Base-by-base conservation (phyloP, 2,329 filamentous ascomycete species). In the Pseudopithomyces chartarum region DNA sequence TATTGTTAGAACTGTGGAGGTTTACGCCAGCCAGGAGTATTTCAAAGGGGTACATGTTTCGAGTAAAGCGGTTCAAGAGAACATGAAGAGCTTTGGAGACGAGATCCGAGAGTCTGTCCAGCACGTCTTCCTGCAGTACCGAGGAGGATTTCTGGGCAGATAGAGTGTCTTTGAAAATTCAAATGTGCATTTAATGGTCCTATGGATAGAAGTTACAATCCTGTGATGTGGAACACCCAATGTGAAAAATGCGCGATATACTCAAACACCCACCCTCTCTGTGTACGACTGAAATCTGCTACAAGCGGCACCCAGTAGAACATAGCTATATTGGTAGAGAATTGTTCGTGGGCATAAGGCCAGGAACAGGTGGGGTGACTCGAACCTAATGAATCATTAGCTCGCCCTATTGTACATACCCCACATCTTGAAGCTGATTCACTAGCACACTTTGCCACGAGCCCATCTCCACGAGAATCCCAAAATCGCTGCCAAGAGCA, bases 11-110 rank as follows among this genome's bases (percentile, higher is more conserved):
- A 64, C 61, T 3, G 2, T 70, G 1, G 66, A 67, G 52, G 59
- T 64, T 11, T 70, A 70, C 36, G 44, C 54, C 7, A 63, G 52
- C 34, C 58, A 65, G 48, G 43, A 53, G 12, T 68, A 64, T 48
- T 61, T 68, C 34, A 60, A 56, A 55, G 56, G 66, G 22, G 67
- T 69, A 5, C 67, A 69, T 56, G 63, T 57, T 11, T 60, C 59
- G 11, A 68, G 64, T 45, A 53, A 56, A n/a, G 61, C 59, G 20
- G 61, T 69, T 12, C 42, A 54, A 29, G 55, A 62, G 29, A 66
- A 66, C 34, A 55, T 38, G 32, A 43, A 55, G 22, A 65, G 63
- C 22, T 59, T 63, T 51, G 62, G 61, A 1, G 43, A 60, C 13
- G 39, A 57, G 11, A 55, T 59, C 38, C 46, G 63, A 22, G 55